Evolutionary conservation across 78 protist genomes (phyloP).

Genomic region (Chrysochromulina tobinii): DNA sequence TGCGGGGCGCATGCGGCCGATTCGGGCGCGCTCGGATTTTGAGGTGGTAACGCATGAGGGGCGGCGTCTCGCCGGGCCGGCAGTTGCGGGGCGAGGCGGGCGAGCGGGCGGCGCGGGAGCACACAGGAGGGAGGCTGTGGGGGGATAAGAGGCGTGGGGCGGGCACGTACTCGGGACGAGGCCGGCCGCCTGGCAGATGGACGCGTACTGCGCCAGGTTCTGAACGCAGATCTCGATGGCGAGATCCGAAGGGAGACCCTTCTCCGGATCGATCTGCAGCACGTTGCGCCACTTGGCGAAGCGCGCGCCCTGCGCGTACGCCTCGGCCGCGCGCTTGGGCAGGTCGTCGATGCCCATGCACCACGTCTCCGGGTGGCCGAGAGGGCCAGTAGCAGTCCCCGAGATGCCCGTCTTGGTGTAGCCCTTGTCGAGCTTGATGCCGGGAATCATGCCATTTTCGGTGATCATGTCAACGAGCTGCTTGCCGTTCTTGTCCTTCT

Average conservation of each 20-base stretch:
- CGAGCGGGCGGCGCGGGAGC: too few species aligned
- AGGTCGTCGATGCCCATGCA: constrained; percentile 89
- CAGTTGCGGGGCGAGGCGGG: too few species aligned
- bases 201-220: constrained; percentile 87
- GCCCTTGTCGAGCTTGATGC: constrained; percentile 90
- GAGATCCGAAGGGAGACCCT: constrained; percentile 69
- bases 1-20: too few species aligned
- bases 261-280: constrained; percentile 68
- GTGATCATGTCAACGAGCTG: constrained; percentile 70
- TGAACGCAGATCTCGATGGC: constrained; percentile 81
- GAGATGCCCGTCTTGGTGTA: constrained; percentile 27
- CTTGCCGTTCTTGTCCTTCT: constrained; percentile 80
- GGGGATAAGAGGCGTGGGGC: too few species aligned
- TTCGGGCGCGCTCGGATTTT: too few species aligned
- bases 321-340: constrained; percentile 73
- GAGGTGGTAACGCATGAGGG: too few species aligned
- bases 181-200: constrained; percentile 86
- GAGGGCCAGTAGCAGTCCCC: constrained; percentile 42
- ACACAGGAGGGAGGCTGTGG: too few species aligned
- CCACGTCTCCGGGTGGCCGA: constrained; percentile 72
- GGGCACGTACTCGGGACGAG: too few species aligned
- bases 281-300: constrained; percentile 86
- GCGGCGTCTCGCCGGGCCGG: too few species aligned
- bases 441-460: constrained; percentile 74
- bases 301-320: constrained; percentile 90